These are phyloP conservation scores for Basidiobolus meristosporus DNA, from an alignment of 371 early-diverging fungal genomes.

Conservation along the genomic window DNA sequence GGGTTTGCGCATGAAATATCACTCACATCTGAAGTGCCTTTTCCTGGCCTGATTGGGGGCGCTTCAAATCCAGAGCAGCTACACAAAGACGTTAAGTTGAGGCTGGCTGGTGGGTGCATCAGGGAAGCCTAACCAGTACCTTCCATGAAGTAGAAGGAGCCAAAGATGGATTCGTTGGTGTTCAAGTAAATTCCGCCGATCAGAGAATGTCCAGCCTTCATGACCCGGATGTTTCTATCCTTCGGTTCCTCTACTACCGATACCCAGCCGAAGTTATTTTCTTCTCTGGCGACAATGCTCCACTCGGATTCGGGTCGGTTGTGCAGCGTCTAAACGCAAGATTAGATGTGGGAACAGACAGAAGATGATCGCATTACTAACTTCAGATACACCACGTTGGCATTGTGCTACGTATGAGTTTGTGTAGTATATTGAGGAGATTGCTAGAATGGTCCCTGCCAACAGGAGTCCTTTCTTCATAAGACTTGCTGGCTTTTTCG, in stretches of 20 bases:
- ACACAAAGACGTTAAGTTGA: background rate
- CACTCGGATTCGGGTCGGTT: background rate
- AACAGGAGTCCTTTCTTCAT: too few relatives aligned
- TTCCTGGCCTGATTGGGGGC: too few relatives aligned
- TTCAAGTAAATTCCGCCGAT: constrained; percentile 48
- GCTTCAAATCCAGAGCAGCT: too few relatives aligned
- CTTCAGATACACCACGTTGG: too few relatives aligned
- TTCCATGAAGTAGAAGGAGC: constrained; percentile 53
- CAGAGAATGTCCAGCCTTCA: constrained; percentile 67
- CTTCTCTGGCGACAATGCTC: constrained; percentile 36
- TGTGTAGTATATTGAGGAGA: too few relatives aligned
- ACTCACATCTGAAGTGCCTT: constrained; percentile 4
- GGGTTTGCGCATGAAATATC: background rate
- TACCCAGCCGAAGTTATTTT: constrained; percentile 56
- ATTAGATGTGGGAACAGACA: too few relatives aligned
- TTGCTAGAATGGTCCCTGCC: too few relatives aligned
- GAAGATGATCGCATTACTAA: too few relatives aligned
- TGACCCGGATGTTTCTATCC: constrained; percentile 22
- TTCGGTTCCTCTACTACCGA: constrained; percentile 32
- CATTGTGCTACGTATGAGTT: too few relatives aligned
- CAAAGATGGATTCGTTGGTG: constrained; percentile 45
- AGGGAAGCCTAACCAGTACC: constrained; percentile 11
- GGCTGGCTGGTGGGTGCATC: background rate
- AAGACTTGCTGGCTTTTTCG: too few relatives aligned
- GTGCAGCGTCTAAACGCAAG: background rate